Evolutionary conservation across 1,139 yeast genomes (phyloP).

Genomic region (Tardiomyces digboiensis): DNA sequence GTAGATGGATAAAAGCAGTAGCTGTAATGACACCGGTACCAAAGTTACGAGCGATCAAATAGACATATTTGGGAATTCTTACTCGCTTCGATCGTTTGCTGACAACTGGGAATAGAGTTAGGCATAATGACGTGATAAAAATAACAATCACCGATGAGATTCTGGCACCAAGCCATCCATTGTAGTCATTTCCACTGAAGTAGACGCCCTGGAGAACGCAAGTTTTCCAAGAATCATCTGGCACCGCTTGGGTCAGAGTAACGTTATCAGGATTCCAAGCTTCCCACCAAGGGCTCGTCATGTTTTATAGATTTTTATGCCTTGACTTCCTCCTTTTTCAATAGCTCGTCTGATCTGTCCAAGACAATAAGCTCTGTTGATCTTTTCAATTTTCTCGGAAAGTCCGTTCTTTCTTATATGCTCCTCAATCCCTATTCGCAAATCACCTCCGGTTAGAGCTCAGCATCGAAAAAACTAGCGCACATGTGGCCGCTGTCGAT

Average conservation of each 20-base stretch:
- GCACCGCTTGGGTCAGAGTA: conserved; percentile 19
- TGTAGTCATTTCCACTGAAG: conserved; percentile 29
- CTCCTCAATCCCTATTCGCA: no score
- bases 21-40: conserved; percentile 93
- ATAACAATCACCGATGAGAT: conserved; percentile 68
- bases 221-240: conserved; percentile 29
- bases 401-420: no score
- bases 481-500: no score
- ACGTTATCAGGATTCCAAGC: conserved; percentile 20
- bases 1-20: conserved; percentile 76
- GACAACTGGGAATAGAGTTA: conserved; percentile 28
- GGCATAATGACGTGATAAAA: conserved; percentile 43
- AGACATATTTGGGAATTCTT: conserved; percentile 47
- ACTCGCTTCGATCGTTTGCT: conserved; percentile 20
- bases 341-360: no score
- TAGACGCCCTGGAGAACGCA: conserved; percentile 32
- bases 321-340: no score
- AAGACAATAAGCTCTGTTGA: no score
- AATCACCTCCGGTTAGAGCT: no score
- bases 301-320: no score
- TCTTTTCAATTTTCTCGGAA: no score
- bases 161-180: conserved; percentile 50
- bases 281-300: conserved; percentile 4
- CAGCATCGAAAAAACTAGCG: no score
- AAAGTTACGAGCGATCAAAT: conserved; percentile 67